These are phyloP conservation scores for Pseudofabraea citricarpa DNA, from an alignment of 2,329 filamentous ascomycete genomes.

Conservation along the genomic window DNA sequence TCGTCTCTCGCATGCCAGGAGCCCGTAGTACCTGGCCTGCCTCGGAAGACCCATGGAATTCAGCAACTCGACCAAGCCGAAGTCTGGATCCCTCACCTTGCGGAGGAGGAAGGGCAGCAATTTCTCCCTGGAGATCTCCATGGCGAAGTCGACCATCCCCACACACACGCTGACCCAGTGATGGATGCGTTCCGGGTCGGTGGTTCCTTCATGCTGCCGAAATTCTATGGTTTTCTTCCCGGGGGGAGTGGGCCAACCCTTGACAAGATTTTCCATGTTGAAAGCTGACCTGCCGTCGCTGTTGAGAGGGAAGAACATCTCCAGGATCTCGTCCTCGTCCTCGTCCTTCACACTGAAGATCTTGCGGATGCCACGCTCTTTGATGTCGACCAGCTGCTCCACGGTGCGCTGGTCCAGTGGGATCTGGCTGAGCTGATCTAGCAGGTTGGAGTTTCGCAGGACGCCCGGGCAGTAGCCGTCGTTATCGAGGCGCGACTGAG, in stretches of 20 bases:
- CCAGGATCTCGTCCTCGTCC: not conserved
- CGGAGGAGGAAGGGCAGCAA: not conserved
- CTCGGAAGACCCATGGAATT: not conserved
- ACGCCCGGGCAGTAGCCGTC: conserved; percentile 1
- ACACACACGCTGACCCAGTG: conserved; percentile 9
- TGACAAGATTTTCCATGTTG: not conserved
- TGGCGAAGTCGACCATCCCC: conserved; percentile 5
- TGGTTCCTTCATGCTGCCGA: conserved; percentile 12
- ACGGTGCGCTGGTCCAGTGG: no score
- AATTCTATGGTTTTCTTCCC: conserved; percentile 14
- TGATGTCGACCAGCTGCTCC: not conserved
- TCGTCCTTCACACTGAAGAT: no score
- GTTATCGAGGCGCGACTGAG: conserved; percentile 4
- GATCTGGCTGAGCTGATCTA: not conserved
- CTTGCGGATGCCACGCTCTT: no score
- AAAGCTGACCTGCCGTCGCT: not conserved
- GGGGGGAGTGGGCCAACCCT: not conserved
- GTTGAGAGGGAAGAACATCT: not conserved
- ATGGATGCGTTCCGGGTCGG: conserved; percentile 4
- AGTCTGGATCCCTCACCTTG: not conserved
- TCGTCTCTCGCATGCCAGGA: no score
- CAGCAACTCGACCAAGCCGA: not conserved
- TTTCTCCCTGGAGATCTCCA: not conserved
- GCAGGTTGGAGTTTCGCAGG: conserved; percentile 1
- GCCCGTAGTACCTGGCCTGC: not conserved